Conservation (phyloP, 257 asterid species). For the Catharanthus roseus region DNA sequence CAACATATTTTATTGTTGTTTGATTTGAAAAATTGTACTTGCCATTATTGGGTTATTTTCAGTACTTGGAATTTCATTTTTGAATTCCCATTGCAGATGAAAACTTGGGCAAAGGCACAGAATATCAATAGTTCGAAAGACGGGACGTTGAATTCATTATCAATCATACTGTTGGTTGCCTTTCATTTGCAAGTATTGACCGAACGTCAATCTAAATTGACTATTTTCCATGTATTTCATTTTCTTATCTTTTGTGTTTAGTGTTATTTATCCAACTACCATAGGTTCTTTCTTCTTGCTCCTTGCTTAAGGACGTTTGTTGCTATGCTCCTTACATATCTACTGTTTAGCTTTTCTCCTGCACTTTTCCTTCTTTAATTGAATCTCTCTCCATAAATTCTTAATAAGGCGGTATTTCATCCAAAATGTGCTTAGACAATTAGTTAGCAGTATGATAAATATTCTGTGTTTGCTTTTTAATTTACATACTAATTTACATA, state of each 20-base stretch:
- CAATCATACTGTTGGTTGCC: constrained; percentile 76
- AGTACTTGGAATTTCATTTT: not conserved
- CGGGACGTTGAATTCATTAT: constrained; percentile 77
- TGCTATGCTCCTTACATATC: not conserved
- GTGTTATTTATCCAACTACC: not conserved
- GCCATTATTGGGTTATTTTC: not conserved
- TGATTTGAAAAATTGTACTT: not conserved
- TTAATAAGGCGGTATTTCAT: not conserved
- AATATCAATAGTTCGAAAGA: constrained; percentile 79
- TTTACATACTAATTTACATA: not conserved
- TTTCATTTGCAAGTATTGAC: constrained; percentile 83
- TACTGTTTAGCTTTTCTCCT: not conserved
- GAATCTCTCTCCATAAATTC: not conserved
- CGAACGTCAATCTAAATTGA: constrained; percentile 5
- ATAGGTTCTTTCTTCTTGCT: too few species aligned
- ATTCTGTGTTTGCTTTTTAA: not conserved
- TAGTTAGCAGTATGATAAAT: constrained; percentile 6
- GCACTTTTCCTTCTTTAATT: not conserved
- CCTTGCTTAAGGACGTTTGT: not conserved
- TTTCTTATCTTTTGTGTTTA: not conserved
- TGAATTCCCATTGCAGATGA: constrained; percentile 52
- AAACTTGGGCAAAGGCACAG: constrained; percentile 83
- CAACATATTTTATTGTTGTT: not conserved
- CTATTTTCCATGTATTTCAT: not conserved
- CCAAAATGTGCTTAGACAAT: not conserved